A percentile compares a stretch with the other conserved stretches of the same genome.
phyloP scores from a whole-genome alignment of 805 yeast species.

The Metschnikowia amazonensis region DNA sequence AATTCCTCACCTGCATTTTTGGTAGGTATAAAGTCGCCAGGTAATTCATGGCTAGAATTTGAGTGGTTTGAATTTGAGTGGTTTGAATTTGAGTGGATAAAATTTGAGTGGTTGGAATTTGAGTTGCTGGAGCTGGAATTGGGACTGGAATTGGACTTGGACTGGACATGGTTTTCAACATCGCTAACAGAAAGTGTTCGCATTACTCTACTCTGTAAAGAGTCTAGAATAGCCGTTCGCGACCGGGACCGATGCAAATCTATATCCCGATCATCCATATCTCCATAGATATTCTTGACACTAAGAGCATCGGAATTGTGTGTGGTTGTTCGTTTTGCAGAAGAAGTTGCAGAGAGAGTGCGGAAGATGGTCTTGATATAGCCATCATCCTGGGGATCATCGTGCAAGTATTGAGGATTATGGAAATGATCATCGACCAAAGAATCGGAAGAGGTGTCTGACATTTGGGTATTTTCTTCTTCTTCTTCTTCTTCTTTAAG shows the following conservation, averaged over 20 bases:
- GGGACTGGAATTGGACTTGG: no score
- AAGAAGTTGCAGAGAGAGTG: constrained; percentile 10
- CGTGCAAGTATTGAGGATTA: neutral
- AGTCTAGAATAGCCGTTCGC: constrained; percentile 40
- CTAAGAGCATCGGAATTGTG: constrained; percentile 21
- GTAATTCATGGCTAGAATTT: no score
- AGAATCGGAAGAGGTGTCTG: neutral
- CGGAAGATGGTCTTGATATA: constrained; percentile 7
- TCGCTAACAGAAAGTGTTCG: constrained; percentile 13
- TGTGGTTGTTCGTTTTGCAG: constrained; percentile 7
- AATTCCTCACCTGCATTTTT: constrained; percentile 52
- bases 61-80: no score
- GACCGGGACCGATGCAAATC: constrained; percentile 42
- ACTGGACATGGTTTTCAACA: constrained; percentile 17
- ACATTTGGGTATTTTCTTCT: no score
- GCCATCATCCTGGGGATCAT: constrained; percentile 1
- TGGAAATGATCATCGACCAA: neutral
- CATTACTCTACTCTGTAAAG: constrained; percentile 27
- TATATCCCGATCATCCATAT: constrained; percentile 33
- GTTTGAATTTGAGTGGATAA: no score
- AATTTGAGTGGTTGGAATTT: no score
- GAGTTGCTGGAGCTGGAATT: no score
- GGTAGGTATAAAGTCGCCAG: constrained; percentile 33
- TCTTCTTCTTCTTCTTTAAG: no score
- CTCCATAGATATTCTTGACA: constrained; percentile 40